Percentiles rank a stretch among this genome's conserved stretches.
Conservation (phyloP, 257 asterid species). For the Sherardia arvensis region DNA sequence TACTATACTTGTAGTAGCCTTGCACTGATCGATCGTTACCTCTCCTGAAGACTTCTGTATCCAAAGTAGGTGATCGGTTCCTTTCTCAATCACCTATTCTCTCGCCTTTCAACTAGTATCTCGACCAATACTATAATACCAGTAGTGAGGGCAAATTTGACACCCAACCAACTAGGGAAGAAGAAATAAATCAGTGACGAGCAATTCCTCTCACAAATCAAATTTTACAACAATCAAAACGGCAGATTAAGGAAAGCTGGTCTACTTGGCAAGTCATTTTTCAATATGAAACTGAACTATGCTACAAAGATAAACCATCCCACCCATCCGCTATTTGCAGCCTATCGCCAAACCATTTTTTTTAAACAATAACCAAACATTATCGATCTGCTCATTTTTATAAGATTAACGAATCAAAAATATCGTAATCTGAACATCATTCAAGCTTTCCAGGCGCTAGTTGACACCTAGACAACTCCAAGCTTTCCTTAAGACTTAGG, state of each 20-base stretch:
- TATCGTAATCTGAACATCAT: background rate
- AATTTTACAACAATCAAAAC: background rate
- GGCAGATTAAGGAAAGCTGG: background rate
- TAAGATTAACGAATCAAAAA: background rate
- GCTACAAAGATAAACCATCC: background rate
- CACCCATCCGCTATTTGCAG: background rate
- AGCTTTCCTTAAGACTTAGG: constrained; percentile 50
- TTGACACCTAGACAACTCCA: background rate
- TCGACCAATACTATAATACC: too few relatives aligned
- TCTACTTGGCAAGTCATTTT: background rate
- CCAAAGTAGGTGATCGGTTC: too few relatives aligned
- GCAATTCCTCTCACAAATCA: background rate
- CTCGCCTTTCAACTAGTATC: too few relatives aligned
- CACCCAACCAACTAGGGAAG: too few relatives aligned
- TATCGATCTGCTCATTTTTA: background rate
- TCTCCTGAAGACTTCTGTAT: too few relatives aligned
- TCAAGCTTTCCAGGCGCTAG: background rate
- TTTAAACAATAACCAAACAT: background rate
- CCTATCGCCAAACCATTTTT: background rate
- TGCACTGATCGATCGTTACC: too few relatives aligned
- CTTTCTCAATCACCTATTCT: too few relatives aligned
- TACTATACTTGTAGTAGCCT: too few relatives aligned
- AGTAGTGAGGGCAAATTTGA: too few relatives aligned
- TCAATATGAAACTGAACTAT: background rate
- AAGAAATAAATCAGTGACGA: too few relatives aligned